A percentile compares a stretch with the other conserved stretches of the same genome.
These are phyloP conservation scores for Paramyrothecium sp. DNA, from an alignment of 2,329 filamentous ascomycete genomes.

Conservation along the genomic window DNA sequence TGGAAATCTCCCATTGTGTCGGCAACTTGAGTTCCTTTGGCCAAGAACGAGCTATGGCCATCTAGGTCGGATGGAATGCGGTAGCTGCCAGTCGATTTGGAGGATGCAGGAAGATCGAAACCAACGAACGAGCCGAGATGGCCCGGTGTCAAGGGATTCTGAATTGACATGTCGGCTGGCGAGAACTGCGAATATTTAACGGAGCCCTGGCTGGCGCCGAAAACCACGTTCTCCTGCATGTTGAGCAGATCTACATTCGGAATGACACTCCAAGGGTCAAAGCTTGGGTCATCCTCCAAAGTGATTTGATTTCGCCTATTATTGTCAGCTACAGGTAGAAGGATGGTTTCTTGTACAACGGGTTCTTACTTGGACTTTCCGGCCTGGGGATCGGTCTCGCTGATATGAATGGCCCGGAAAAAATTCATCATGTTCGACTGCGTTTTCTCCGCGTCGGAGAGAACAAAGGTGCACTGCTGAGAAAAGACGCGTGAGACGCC, in stretches of 20 bases:
- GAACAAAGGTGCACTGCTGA: slow-evolving; percentile 84
- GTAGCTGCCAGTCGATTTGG: slow-evolving; percentile 28
- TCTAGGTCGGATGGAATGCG: slow-evolving; percentile 32
- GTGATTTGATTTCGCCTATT: slow-evolving; percentile 72
- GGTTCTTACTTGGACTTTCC: slow-evolving; percentile 68
- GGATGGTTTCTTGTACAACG: slow-evolving; percentile 20
- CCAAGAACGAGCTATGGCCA: slow-evolving; percentile 25
- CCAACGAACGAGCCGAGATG: slow-evolving; percentile 22
- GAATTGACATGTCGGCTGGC: slow-evolving; percentile 28
- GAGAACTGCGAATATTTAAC: slow-evolving; percentile 44
- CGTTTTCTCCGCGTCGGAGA: slow-evolving; percentile 75
- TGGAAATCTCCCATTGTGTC: slow-evolving; percentile 22
- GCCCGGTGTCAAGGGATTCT: slow-evolving; percentile 26
- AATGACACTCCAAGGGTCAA: slow-evolving; percentile 40
- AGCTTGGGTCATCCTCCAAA: slow-evolving; percentile 79
- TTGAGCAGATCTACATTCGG: slow-evolving; percentile 34
- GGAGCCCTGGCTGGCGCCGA: slow-evolving; percentile 32
- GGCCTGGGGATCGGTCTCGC: slow-evolving; percentile 67
- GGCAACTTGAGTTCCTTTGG: slow-evolving; percentile 15
- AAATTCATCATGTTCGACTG: slow-evolving; percentile 71
- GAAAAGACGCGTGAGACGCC: slow-evolving; percentile 82
- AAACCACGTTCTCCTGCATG: slow-evolving; percentile 27
- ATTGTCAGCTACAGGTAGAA: slow-evolving; percentile 20
- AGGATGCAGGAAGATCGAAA: slow-evolving; percentile 32
- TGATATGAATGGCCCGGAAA: slow-evolving; percentile 51